Conservation (phyloP, 169 alveolate species). For the Eimeria tenella region DNA sequence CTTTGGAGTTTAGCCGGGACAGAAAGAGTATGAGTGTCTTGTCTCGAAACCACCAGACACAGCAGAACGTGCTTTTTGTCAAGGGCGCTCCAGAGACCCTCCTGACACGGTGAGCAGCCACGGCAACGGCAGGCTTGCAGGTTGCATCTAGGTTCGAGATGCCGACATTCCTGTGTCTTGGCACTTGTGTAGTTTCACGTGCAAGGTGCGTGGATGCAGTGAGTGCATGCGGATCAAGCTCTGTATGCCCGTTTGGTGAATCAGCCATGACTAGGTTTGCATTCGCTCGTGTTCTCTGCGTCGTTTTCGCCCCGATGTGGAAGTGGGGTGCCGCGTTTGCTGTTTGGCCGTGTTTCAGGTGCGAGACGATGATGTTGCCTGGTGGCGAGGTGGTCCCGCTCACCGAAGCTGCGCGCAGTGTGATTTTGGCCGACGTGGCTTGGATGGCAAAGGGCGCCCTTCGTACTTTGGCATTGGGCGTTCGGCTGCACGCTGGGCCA, state of each 20-base stretch:
- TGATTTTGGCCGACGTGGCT: slow-evolving; percentile 88
- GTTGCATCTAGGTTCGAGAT: slow-evolving; percentile 81
- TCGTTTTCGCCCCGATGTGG: neutral
- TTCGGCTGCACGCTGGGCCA: slow-evolving; percentile 81
- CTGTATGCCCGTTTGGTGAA: no score
- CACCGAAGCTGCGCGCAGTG: slow-evolving; percentile 87
- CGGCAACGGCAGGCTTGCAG: neutral
- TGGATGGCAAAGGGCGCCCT: slow-evolving; percentile 90
- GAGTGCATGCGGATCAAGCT: neutral
- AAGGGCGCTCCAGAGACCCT: slow-evolving; percentile 99
- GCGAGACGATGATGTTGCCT: slow-evolving; percentile 83
- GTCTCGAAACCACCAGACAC: slow-evolving; percentile 61
- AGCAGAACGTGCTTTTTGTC: slow-evolving; percentile 88
- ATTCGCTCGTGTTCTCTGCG: neutral
- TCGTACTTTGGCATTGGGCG: slow-evolving; percentile 89
- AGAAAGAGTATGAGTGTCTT: slow-evolving; percentile 97
- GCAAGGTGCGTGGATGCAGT: neutral
- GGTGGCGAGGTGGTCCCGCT: slow-evolving; percentile 92
- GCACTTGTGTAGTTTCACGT: neutral
- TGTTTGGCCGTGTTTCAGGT: slow-evolving; percentile 53
- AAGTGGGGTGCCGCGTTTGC: neutral
- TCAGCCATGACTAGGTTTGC: no score
- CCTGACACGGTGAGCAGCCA: slow-evolving; percentile 85
- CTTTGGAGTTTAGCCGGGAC: slow-evolving; percentile 97
- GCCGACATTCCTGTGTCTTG: neutral